A percentile compares a stretch with the other conserved stretches of the same genome.
These are phyloP conservation scores for Paramecium pentaurelia DNA, from an alignment of 73 alveolate genomes.

Conservation along the genomic window DNA sequence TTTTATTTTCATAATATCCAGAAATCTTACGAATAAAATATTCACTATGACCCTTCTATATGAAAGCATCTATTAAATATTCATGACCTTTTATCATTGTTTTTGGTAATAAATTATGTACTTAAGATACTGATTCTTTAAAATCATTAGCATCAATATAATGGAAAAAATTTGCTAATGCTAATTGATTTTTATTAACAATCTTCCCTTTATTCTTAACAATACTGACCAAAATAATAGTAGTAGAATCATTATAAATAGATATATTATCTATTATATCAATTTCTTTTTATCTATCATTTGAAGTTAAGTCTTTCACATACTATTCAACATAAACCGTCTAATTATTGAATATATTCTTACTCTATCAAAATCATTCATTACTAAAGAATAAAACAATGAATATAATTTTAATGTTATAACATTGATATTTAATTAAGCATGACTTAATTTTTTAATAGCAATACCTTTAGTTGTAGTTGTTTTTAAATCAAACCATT, in stretches of 20 bases:
- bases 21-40: constrained; percentile 1
- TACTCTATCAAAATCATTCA: constrained; percentile 51
- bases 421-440: constrained; percentile 1
- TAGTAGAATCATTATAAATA: background rate
- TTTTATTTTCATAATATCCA: constrained; percentile 39
- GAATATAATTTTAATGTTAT: constrained; percentile 22
- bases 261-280: constrained; percentile 8
- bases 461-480: constrained; percentile 21
- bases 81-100: constrained; percentile 21
- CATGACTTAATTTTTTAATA: constrained; percentile 15
- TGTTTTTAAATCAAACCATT: constrained; percentile 45
- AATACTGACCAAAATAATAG: constrained; percentile 6
- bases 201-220: constrained; percentile 30
- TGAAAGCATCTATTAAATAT: background rate
- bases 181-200: constrained; percentile 26
- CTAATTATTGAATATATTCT: background rate
- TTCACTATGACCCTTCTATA: constrained; percentile 38
- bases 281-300: constrained; percentile 30
- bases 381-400: background rate
- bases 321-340: constrained; percentile 8
- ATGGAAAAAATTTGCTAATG: constrained; percentile 23
- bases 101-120: constrained; percentile 36
- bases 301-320: constrained; percentile 29
- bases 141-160: constrained; percentile 38
- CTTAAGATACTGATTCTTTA: background rate